Conservation (phyloP, 2,329 filamentous ascomycete species). For the Cordyceps cateniannulata region DNA sequence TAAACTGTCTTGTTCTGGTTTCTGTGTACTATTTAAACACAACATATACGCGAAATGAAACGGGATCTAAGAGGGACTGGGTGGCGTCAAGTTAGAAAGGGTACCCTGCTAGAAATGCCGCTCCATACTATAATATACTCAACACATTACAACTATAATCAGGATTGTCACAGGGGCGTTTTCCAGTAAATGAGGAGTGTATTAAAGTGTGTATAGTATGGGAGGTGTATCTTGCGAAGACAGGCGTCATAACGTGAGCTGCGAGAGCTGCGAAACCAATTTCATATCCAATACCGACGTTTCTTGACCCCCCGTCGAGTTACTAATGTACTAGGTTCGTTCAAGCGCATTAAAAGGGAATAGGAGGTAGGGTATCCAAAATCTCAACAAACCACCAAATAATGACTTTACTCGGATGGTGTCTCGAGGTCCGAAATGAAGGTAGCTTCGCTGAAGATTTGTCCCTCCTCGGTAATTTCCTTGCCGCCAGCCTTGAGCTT, state of each 20-base stretch:
- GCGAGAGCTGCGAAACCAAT: slow-evolving; percentile 19
- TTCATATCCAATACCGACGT: slow-evolving; percentile 21
- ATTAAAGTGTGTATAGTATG: slow-evolving; percentile 14
- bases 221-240: slow-evolving; percentile 8
- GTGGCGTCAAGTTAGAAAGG: neutral
- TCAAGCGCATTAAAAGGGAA: slow-evolving; percentile 1
- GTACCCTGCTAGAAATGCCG: neutral
- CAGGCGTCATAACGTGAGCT: slow-evolving; percentile 16
- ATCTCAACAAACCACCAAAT: neutral
- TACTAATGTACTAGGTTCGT: slow-evolving; percentile 14
- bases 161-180: no score
- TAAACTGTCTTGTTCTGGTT: slow-evolving; percentile 1
- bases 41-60: slow-evolving; percentile 14
- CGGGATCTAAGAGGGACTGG: slow-evolving; percentile 3
- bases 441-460: slow-evolving; percentile 83
- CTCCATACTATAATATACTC: neutral
- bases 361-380: slow-evolving; percentile 4
- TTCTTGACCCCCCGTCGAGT: slow-evolving; percentile 8
- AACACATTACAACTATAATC: neutral
- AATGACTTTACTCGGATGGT: slow-evolving; percentile 29
- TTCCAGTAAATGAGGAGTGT: neutral
- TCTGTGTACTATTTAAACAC: slow-evolving; percentile 4
- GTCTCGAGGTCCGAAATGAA: slow-evolving; percentile 62
- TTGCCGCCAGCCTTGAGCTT: slow-evolving; percentile 82
- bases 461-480: slow-evolving; percentile 70